Evolutionary conservation across 768 basidiomycete species (phyloP).

Genomic region (Pleurotus ostreatus): DNA sequence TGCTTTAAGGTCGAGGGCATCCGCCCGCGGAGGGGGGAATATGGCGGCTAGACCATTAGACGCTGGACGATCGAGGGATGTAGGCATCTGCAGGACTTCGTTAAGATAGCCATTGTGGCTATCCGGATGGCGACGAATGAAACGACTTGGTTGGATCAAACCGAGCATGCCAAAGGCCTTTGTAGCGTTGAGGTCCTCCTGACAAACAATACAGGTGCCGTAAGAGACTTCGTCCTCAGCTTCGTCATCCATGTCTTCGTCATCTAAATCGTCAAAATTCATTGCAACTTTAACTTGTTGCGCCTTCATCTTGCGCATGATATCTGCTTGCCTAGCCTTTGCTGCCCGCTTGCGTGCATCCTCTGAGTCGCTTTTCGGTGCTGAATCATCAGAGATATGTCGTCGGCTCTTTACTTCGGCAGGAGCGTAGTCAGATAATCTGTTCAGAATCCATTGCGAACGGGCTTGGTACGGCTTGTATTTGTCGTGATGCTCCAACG

Average conservation of each 20-base stretch:
- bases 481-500: constrained; percentile 73
- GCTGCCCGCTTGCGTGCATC: constrained; percentile 81
- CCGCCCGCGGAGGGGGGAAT: constrained; percentile 51
- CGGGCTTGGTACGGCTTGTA: constrained; percentile 71
- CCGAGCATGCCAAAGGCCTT: constrained; percentile 84
- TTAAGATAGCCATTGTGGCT: constrained; percentile 60
- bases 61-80: constrained; percentile 59
- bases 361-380: constrained; percentile 41
- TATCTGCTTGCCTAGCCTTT: constrained; percentile 85
- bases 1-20: constrained; percentile 42
- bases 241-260: constrained; percentile 57
- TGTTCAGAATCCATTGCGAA: constrained; percentile 69
- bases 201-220: constrained; percentile 98
- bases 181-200: constrained; percentile 78
- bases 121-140: constrained; percentile 77
- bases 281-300: constrained; percentile 85
- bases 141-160: constrained; percentile 81
- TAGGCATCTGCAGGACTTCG: constrained; percentile 61
- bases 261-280: constrained; percentile 73
- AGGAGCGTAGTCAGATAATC: constrained; percentile 52
- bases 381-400: constrained; percentile 32
- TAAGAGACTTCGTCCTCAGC: constrained; percentile 52
- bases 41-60: constrained; percentile 19
- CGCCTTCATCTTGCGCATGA: constrained; percentile 94
- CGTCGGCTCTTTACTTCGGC: constrained; percentile 52